These are phyloP conservation scores for Oehlia diaphana DNA, from an alignment of 192 early-diverging fungal species.

Conservation along the genomic window DNA sequence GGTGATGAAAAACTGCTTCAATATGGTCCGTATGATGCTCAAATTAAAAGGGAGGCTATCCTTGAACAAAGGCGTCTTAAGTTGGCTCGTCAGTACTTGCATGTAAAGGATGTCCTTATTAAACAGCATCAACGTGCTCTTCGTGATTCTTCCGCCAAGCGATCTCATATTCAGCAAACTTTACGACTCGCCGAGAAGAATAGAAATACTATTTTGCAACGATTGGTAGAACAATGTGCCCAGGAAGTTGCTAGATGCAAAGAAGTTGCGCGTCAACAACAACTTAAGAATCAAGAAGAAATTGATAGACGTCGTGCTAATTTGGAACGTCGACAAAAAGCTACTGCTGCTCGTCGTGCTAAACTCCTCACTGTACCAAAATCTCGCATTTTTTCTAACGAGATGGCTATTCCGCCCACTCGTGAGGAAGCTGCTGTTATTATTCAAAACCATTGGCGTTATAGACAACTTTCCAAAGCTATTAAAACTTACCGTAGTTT, in stretches of 20 bases:
- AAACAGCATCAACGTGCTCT: slow-evolving; percentile 26
- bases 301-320: slow-evolving; percentile 27
- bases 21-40: slow-evolving; percentile 19
- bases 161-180: slow-evolving; percentile 28
- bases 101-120: slow-evolving; percentile 25
- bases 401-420: background rate
- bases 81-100: slow-evolving; percentile 26
- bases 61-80: slow-evolving; percentile 32
- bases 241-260: slow-evolving; percentile 31
- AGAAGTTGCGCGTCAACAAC: slow-evolving; percentile 32
- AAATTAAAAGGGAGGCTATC: slow-evolving; percentile 29
- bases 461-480: background rate
- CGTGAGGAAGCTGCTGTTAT: slow-evolving; percentile 26
- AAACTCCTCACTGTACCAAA: slow-evolving; percentile 21
- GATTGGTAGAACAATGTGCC: slow-evolving; percentile 27
- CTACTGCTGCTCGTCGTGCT: slow-evolving; percentile 28
- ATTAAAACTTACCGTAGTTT: slow-evolving; percentile 17
- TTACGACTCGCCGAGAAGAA: slow-evolving; percentile 27
- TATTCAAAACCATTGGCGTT: slow-evolving; percentile 27
- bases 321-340: slow-evolving; percentile 24
- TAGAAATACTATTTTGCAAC: slow-evolving; percentile 28
- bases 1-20: slow-evolving; percentile 4
- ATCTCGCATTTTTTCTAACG: background rate
- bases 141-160: slow-evolving; percentile 21
- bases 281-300: slow-evolving; percentile 31